Evolutionary conservation across 1,284 basidiomycete species (phyloP).

Genomic region (Stygiomarasmius scandens): DNA sequence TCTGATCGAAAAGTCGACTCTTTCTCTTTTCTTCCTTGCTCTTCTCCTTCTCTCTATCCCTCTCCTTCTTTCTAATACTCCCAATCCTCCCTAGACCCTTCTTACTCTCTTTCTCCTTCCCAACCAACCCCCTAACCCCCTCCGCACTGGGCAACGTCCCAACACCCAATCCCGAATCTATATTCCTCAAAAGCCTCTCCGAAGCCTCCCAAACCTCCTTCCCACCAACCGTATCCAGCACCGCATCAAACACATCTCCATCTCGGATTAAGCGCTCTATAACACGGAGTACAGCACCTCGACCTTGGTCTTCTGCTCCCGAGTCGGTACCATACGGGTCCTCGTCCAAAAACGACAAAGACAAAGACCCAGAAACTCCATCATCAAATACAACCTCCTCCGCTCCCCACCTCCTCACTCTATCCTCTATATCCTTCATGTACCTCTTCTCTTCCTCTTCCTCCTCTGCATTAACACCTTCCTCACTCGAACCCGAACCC

Average conservation of each 20-base stretch:
- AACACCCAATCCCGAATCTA: constrained; percentile 2
- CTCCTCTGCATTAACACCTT: constrained; percentile 19
- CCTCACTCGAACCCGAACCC: not conserved
- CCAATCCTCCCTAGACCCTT: constrained; percentile 18
- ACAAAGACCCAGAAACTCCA: constrained; percentile 20
- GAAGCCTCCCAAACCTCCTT: constrained; percentile 74
- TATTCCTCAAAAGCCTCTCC: constrained; percentile 53
- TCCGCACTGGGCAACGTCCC: constrained; percentile 30
- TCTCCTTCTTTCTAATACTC: constrained; percentile 19
- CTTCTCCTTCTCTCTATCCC: constrained; percentile 10
- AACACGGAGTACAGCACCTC: constrained; percentile 54
- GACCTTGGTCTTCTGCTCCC: constrained; percentile 24
- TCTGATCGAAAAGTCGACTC: constrained; percentile 7
- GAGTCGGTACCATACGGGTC: constrained; percentile 8
- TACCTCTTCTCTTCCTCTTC: constrained; percentile 30
- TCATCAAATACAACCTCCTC: constrained; percentile 67
- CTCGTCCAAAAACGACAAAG: not conserved
- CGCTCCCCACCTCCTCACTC: constrained; percentile 63
- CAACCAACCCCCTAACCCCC: constrained; percentile 14
- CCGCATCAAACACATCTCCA: constrained; percentile 70
- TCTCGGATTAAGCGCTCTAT: constrained; percentile 56
- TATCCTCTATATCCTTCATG: constrained; percentile 49
- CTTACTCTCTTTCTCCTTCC: constrained; percentile 23
- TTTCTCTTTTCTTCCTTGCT: constrained; percentile 14
- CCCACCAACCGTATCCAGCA: constrained; percentile 83